Evolutionary conservation across 306 rosid genomes (phyloP), one percentile per base, ranked within the genome.

Genomic region (Cucumis cinereus): DNA sequence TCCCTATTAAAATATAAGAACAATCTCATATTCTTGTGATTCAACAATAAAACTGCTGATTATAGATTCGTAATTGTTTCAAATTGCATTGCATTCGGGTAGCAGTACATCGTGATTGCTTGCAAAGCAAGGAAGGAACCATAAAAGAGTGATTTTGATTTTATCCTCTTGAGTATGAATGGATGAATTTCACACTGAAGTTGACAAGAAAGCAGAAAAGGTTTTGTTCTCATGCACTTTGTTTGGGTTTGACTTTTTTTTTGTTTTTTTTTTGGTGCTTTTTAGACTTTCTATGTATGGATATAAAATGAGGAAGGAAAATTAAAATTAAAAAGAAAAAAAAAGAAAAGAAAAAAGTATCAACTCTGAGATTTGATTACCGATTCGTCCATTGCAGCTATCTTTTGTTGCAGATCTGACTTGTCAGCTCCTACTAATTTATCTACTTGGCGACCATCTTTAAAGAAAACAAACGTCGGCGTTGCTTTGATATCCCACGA

Each of bases 401-500:
- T 62, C 84, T 87, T 90, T 80, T 87, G 87, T 87, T 83, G 85
- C 66, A 90, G 89, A 81, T 88, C 97, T 12, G 83, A 87, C 86
- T 83, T 89, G 91, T 89, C 89, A 53, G 93, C 95, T 73, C 95
- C 98, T 0, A 90, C 88, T 59, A 90, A 92, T 81, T 88, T 93
- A 77, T 90, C 98, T 52, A 93, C n/a, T 78, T 87, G 82, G 79
- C 88, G 78, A 53, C 97, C 93, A 79, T 91, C 90, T 87, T 84
- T 86, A 14, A 93, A 87, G 83, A 90, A 89, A 81, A 88, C 84
- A 83, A 93, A 90, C 9, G 98, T 90, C 13, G 97, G 98, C 50
- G 98, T 90, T 79, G 93, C 98, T 82, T 85, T 90, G 75, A 93
- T 89, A 30, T 88, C 95, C 93, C 90, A 93, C 23, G 95, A 84